These are phyloP conservation scores for Tricholoma flavovirens DNA, from an alignment of 768 basidiomycete species.

Conservation along the genomic window DNA sequence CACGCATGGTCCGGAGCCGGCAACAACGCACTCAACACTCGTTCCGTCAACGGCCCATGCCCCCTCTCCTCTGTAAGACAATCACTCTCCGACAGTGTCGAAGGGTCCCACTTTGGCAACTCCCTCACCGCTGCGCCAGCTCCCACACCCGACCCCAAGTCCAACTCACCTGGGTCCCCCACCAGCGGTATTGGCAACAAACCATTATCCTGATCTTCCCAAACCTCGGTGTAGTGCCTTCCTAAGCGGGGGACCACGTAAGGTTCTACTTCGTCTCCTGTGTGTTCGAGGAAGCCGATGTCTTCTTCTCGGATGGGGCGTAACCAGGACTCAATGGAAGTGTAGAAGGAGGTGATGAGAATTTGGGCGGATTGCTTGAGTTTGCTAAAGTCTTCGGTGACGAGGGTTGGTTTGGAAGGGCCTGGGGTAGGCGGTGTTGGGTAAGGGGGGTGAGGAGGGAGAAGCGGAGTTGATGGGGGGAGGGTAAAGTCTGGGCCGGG, in stretches of 20 bases:
- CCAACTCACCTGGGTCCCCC: conserved; percentile 28
- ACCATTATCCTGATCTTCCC: conserved; percentile 86
- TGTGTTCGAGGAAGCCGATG: conserved; percentile 86
- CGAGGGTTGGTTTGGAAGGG: conserved; percentile 79
- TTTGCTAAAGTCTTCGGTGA: conserved; percentile 86
- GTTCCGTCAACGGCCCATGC: conserved; percentile 84
- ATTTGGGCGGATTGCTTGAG: conserved; percentile 71
- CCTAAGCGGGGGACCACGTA: conserved; percentile 83
- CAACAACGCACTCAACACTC: conserved; percentile 69
- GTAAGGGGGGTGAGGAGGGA: conserved; percentile 58
- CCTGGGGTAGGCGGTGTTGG: conserved; percentile 63
- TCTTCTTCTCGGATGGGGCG: conserved; percentile 92
- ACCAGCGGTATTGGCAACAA: conserved; percentile 24
- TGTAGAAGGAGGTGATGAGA: conserved; percentile 73
- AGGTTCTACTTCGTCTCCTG: conserved; percentile 85
- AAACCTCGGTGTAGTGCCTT: conserved; percentile 82
- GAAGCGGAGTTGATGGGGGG: conserved; percentile 43
- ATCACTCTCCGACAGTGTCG: conserved; percentile 69
- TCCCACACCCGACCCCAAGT: background rate
- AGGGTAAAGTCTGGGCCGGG: conserved; percentile 58
- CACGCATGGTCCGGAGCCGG: conserved; percentile 62
- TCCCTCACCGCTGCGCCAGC: background rate
- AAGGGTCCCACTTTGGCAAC: conserved; percentile 76
- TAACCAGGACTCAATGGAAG: conserved; percentile 85
- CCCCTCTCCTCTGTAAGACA: conserved; percentile 70